These are phyloP conservation scores for Colletotrichum scovillei DNA, from an alignment of 2,329 filamentous ascomycete species.

Conservation along the genomic window DNA sequence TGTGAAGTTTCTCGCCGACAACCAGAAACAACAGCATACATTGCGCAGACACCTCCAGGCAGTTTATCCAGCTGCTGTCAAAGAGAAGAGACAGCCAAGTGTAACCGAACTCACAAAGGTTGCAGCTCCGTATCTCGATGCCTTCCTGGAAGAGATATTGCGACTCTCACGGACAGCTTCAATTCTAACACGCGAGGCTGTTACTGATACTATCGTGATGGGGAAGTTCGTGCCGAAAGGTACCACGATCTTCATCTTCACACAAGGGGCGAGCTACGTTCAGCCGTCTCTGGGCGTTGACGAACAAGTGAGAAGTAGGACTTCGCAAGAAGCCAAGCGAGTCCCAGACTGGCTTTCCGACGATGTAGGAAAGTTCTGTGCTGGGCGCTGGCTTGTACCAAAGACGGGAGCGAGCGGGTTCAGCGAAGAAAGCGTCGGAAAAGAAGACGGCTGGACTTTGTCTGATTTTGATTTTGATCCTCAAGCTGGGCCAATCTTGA, in stretches of 20 bases:
- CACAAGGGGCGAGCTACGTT: slow-evolving; percentile 28
- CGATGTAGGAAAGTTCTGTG: no score
- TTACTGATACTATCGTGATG: slow-evolving; percentile 40
- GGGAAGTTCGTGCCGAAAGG: slow-evolving; percentile 42
- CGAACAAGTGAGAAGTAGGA: slow-evolving; percentile 8
- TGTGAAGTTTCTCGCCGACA: slow-evolving; percentile 37
- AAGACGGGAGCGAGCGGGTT: no score
- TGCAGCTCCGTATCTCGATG: slow-evolving; percentile 42
- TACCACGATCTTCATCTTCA: slow-evolving; percentile 35
- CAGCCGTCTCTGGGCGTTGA: slow-evolving; percentile 4
- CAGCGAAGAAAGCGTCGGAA: no score
- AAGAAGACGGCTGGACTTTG: no score
- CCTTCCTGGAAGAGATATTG: slow-evolving; percentile 43
- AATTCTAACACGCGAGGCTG: slow-evolving; percentile 39
- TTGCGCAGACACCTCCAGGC: slow-evolving; percentile 40
- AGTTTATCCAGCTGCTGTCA: slow-evolving; percentile 31
- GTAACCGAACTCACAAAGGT: slow-evolving; percentile 37
- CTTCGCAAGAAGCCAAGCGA: no score
- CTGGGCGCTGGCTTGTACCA: no score
- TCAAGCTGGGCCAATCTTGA: no score
- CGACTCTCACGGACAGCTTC: slow-evolving; percentile 40
- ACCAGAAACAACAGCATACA: slow-evolving; percentile 40
- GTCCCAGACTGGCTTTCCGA: no score
- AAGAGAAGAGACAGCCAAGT: slow-evolving; percentile 34
- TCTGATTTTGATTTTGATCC: no score